Evolutionary conservation across 768 basidiomycete species (phyloP).

Genomic region (Tephrocybe sp.): DNA sequence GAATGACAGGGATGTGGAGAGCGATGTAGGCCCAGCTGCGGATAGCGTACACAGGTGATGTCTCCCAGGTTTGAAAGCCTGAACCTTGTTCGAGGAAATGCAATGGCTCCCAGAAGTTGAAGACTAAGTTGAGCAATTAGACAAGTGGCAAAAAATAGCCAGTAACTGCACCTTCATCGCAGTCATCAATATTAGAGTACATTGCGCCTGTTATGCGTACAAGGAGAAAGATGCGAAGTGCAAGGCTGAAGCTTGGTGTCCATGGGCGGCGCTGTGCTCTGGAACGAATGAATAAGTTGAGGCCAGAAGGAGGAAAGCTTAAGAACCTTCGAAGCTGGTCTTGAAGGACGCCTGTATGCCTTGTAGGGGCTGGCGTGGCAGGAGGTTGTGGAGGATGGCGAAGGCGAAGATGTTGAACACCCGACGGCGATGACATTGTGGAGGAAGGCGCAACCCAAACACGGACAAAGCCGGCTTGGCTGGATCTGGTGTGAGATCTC

Average conservation of each 20-base stretch:
- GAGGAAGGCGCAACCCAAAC: slow-evolving; percentile 12
- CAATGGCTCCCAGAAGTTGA: slow-evolving; percentile 98
- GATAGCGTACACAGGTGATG: slow-evolving; percentile 86
- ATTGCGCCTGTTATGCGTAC: slow-evolving; percentile 83
- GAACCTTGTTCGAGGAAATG: slow-evolving; percentile 85
- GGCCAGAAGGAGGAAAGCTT: not conserved
- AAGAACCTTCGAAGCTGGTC: slow-evolving; percentile 74
- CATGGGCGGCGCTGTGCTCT: slow-evolving; percentile 78
- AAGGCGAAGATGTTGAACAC: slow-evolving; percentile 46
- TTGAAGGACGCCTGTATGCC: slow-evolving; percentile 73
- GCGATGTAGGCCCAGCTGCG: slow-evolving; percentile 94
- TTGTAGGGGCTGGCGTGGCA: slow-evolving; percentile 27
- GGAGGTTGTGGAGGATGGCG: slow-evolving; percentile 37
- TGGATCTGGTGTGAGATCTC: slow-evolving; percentile 13
- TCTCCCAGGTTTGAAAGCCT: slow-evolving; percentile 99
- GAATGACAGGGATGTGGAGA: slow-evolving; percentile 70
- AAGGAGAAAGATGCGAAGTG: slow-evolving; percentile 79
- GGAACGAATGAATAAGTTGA: slow-evolving; percentile 9
- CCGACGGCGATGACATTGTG: slow-evolving; percentile 31
- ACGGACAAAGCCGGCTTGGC: slow-evolving; percentile 9
- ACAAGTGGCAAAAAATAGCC: not conserved
- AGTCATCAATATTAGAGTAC: slow-evolving; percentile 94
- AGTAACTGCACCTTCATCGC: slow-evolving; percentile 79
- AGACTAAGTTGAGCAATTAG: slow-evolving; percentile 52
- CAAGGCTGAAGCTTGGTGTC: slow-evolving; percentile 81